phyloP scores from a whole-genome alignment of 768 basidiomycete species.

The Suillus lakei region DNA sequence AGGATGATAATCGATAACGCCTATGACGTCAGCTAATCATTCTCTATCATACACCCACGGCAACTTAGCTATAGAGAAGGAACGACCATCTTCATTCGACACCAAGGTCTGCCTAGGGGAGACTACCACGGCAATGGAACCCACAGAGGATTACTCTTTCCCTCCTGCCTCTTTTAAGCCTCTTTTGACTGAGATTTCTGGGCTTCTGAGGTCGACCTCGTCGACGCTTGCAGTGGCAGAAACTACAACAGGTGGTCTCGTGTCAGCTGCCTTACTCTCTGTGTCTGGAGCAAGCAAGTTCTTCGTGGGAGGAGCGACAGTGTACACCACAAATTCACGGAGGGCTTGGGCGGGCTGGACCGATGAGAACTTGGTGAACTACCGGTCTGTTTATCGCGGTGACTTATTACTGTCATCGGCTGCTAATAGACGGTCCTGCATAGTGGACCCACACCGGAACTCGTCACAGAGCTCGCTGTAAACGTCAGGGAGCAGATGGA shows the following conservation, averaged over 20 bases:
- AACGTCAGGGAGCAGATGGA: constrained; percentile 17
- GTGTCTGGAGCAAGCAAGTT: constrained; percentile 24
- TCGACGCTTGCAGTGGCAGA: constrained; percentile 24
- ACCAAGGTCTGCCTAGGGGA: too few species aligned
- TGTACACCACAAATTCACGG: constrained; percentile 23
- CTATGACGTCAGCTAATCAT: too few species aligned
- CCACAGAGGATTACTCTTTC: constrained; percentile 11
- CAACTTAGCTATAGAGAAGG: too few species aligned
- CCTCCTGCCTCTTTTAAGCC: constrained; percentile 22
- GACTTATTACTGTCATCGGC: not conserved
- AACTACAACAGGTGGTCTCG: constrained; percentile 25
- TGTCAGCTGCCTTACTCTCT: constrained; percentile 23
- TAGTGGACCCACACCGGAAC: constrained; percentile 23
- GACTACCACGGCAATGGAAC: constrained; percentile 4
- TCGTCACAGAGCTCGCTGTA: constrained; percentile 22
- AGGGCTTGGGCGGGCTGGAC: constrained; percentile 24
- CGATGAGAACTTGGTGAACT: constrained; percentile 18
- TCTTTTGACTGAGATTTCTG: constrained; percentile 18
- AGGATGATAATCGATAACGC: too few species aligned
- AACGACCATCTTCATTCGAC: too few species aligned
- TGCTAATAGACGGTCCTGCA: not conserved
- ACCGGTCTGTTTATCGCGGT: constrained; percentile 14
- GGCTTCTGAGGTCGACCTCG: constrained; percentile 15
- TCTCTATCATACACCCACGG: too few species aligned
- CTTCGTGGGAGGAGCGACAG: constrained; percentile 21